Base-by-base conservation (phyloP, 2,329 filamentous ascomycete genomes). In the Fusarium nematophilum region DNA sequence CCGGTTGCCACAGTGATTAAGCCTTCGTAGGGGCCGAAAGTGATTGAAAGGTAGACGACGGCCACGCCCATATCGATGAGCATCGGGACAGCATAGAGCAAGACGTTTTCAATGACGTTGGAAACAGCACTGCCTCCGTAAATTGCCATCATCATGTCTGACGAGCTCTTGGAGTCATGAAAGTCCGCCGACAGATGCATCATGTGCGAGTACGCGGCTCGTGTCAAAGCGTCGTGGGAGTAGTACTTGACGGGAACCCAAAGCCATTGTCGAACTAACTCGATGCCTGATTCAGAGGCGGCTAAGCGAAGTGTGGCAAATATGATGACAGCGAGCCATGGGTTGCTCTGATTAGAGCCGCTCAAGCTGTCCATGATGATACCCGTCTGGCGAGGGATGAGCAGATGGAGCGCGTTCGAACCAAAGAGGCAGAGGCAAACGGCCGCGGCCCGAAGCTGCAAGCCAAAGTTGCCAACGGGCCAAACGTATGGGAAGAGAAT, bases 301-400 rank as follows among this genome's bases (percentile, higher is more conserved):
- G 80, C 72, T n/a, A 86, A 72, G 46, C 81, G 80, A 25, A 86
- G 75, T 7, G 70, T 69, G 9, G 82, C 82, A 56, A 84, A 86
- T 14, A 84, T 72, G 15, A 80, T 57, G 3, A 86, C 81, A 18
- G 84, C 80, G 4, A 78, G 59, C 84, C 84, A 86, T 1, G 81
- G 79, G 46, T 78, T 81, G 52, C 73, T 78, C 36, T 79, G 74
- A 34, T 82, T 79, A 29, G 69, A 72, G 8, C 80, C 78, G 25
- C 81, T 81, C 17, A 96, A 77, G 57, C 85, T 85, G 67, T 95
- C 86, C 61, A 91, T 88, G 60, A 96, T 87, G 53, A 91, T 86
- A 61, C 92, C 92, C 26, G 94, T 85, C 70, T 95, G 91, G 15
- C 90, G 84, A n/a, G 92, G 92, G 26, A 92, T 86, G 34, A 96